phyloP scores from a whole-genome alignment of 768 basidiomycete species.

The Lanmaoa rubissima region DNA sequence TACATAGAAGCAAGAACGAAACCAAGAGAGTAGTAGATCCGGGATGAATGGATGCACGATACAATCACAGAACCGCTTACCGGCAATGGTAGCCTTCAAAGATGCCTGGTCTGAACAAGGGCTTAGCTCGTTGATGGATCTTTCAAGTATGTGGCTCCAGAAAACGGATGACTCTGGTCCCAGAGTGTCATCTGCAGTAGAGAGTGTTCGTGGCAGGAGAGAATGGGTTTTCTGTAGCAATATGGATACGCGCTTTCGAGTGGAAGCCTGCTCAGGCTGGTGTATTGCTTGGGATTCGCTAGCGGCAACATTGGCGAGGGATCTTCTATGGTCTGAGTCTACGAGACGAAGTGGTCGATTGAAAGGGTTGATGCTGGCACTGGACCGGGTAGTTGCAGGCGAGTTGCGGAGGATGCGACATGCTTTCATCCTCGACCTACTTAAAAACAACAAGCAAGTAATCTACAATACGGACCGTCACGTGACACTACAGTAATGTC shows the following conservation, averaged over 20 bases:
- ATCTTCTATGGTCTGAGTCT: neutral
- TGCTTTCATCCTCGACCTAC: slow-evolving; percentile 14
- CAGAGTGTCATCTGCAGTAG: slow-evolving; percentile 16
- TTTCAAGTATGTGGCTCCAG: slow-evolving; percentile 47
- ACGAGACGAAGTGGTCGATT: neutral
- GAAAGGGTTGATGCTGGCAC: neutral
- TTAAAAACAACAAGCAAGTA: neutral
- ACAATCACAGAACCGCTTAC: slow-evolving; percentile 35
- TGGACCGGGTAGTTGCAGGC: neutral
- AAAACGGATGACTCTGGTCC: slow-evolving; percentile 37
- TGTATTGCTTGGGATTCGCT: neutral
- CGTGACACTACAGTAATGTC: slow-evolving; percentile 15
- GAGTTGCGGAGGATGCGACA: slow-evolving; percentile 21
- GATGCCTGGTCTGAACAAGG: slow-evolving; percentile 33
- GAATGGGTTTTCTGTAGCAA: slow-evolving; percentile 49
- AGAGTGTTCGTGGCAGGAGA: slow-evolving; percentile 46
- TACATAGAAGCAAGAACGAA: slow-evolving; percentile 23
- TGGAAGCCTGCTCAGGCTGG: neutral
- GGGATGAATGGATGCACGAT: neutral
- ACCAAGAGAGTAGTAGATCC: neutral
- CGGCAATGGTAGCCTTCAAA: slow-evolving; percentile 45
- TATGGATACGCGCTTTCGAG: slow-evolving; percentile 37
- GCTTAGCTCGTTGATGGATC: slow-evolving; percentile 30
- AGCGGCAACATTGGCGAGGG: neutral
- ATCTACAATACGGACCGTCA: slow-evolving; percentile 3